Evolutionary conservation across 225 moss, liverwort and hornwort species (phyloP).

Genomic region (Lunularia cruciata): DNA sequence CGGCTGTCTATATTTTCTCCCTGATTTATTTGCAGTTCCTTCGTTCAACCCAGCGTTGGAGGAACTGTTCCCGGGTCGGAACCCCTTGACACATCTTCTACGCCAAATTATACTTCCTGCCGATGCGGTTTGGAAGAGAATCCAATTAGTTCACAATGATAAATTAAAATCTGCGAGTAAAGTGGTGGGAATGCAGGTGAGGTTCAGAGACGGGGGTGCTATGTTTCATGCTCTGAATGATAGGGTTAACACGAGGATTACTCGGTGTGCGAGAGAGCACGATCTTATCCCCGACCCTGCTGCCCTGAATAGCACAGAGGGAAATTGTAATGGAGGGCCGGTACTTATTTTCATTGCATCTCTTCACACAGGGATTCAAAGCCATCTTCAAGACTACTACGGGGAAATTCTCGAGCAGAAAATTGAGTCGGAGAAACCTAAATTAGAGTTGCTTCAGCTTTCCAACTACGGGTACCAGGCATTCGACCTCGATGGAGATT

Average conservation of each 20-base stretch:
- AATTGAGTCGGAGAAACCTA: too few species aligned
- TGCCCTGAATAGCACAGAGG: background rate
- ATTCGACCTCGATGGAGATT: constrained; percentile 29
- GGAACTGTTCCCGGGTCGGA: constrained; percentile 35
- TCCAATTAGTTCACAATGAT: background rate
- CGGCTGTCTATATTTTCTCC: constrained; percentile 50
- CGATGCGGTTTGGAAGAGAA: constrained; percentile 35
- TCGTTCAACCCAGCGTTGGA: constrained; percentile 35
- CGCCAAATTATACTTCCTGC: constrained; percentile 35
- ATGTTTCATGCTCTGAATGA: constrained; percentile 32
- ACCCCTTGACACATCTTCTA: constrained; percentile 36
- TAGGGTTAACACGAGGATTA: constrained; percentile 33
- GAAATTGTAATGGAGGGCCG: background rate
- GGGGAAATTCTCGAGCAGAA: background rate
- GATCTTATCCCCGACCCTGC: constrained; percentile 24
- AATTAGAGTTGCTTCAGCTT: constrained; percentile 45
- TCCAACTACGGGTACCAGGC: constrained; percentile 28
- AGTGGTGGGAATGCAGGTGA: constrained; percentile 46
- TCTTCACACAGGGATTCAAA: constrained; percentile 24
- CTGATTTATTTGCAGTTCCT: constrained; percentile 42
- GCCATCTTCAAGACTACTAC: constrained; percentile 28
- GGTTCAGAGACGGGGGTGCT: constrained; percentile 27
- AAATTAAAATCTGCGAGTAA: constrained; percentile 23
- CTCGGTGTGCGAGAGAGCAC: constrained; percentile 22
- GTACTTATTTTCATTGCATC: constrained; percentile 47